Percentiles rank a stretch among this genome's conserved stretches.
Evolutionary conservation across 148 eudicot species (phyloP).

Genomic region (Pharnaceum exiguum): DNA sequence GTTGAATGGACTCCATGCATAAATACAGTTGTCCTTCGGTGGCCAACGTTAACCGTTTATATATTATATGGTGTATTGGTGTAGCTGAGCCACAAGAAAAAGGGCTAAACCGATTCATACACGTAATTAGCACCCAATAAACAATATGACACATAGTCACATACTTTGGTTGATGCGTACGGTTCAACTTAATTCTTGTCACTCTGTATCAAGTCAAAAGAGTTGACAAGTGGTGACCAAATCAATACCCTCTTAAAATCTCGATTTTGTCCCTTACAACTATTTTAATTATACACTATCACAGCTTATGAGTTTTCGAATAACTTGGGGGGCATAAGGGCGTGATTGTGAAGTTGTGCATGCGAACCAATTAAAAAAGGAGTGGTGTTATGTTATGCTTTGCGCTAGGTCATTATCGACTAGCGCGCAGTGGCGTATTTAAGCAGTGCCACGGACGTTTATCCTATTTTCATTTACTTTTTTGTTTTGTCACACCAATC

Average conservation of each 20-base stretch:
- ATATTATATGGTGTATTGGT: slow-evolving; percentile 7
- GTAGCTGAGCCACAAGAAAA: neutral
- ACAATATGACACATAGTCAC: too few relatives aligned
- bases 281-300: too few relatives aligned
- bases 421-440: slow-evolving; percentile 5
- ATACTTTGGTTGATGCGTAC: slow-evolving; percentile 14
- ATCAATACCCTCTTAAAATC: neutral
- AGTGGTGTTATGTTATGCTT: neutral
- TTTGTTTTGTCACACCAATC: slow-evolving; percentile 14
- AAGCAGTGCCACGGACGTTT: neutral
- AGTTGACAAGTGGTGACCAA: slow-evolving; percentile 12
- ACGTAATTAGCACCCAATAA: neutral
- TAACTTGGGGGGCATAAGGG: too few relatives aligned
- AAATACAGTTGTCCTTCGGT: neutral
- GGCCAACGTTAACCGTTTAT: too few relatives aligned
- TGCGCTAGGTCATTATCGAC: neutral
- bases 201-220: slow-evolving; percentile 1
- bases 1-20: neutral
- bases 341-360: too few relatives aligned
- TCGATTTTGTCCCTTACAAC: neutral
- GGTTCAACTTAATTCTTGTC: slow-evolving; percentile 2
- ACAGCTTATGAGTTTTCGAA: too few relatives aligned
- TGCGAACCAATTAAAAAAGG: too few relatives aligned
- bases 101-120: neutral
- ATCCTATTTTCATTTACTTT: neutral